phyloP scores from a whole-genome alignment of 73 alveolate genomes.

The Tetrahymena elliotti region DNA sequence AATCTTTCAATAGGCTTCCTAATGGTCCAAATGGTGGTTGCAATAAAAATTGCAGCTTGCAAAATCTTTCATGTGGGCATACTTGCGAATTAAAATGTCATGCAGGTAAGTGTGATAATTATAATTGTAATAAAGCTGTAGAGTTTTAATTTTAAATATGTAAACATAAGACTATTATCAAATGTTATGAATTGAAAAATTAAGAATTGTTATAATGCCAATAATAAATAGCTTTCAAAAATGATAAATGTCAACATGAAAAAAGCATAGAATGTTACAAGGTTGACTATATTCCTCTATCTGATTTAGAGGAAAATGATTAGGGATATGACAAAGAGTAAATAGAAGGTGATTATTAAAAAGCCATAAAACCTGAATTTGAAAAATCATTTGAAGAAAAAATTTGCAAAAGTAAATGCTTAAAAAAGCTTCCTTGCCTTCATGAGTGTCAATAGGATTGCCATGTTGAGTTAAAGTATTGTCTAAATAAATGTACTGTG shows the following conservation, averaged over 20 bases:
- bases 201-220: background rate
- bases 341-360: too few species aligned
- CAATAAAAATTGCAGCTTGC: background rate
- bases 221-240: background rate
- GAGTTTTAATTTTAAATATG: background rate
- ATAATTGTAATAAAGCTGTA: background rate
- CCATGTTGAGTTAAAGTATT: too few species aligned
- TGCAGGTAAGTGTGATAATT: background rate
- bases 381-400: too few species aligned
- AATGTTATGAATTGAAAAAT: background rate
- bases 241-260: conserved; percentile 10
- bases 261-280: conserved; percentile 9
- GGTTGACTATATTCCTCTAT: too few species aligned
- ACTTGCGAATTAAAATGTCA: background rate
- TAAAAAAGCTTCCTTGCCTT: too few species aligned
- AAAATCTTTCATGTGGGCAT: background rate
- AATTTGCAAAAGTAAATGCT: too few species aligned
- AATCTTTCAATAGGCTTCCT: background rate
- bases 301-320: too few species aligned
- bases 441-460: too few species aligned
- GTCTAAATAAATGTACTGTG: too few species aligned
- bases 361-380: too few species aligned
- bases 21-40: background rate
- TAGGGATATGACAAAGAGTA: too few species aligned
- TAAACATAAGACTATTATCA: background rate